Evolutionary conservation across 805 yeast genomes (phyloP), one percentile per base, ranked within the genome.

Genomic region (Dipodascus albidus): DNA sequence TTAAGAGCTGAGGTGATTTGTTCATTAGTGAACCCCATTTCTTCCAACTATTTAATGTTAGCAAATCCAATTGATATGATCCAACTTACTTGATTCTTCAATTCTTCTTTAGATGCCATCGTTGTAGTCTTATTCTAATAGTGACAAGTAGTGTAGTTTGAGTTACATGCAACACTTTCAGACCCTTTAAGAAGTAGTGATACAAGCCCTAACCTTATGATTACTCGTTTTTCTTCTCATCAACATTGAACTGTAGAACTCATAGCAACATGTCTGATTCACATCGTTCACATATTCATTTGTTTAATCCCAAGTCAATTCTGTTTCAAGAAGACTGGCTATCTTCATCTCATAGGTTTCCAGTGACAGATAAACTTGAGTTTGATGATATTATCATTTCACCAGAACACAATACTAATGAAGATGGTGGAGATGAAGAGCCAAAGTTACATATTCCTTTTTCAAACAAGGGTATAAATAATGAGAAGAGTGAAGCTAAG

Each of bases 241-340:
- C n/a, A n/a, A n/a, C n/a, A n/a, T n/a, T n/a, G n/a, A n/a, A n/a
- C n/a, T n/a, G n/a, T n/a, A n/a, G n/a, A n/a, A n/a, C n/a, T n/a
- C n/a, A n/a, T 27, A 6, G 33, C 6, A 38, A 38, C 4, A 38
- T 38, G 44, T 38, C 44, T 4, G 44, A 38, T 38, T 38, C 44
- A 6, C 44, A 38, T 38, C 9, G 44, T 11, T 38, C 44, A 6
- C 44, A 38, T 38, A 38, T 38, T 38, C 44, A 38, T 38, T 17
- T 38, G 17, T 38, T n/a, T 17, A 38, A 38, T 38, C 44, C 44
- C 8, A 38, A 38, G 15, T 38, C 44, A 14, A 38, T 38, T 38
- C 20, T 38, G 44, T 38, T 38, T 38, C 17, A 38, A 38, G 44
- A 38, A 38, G 44, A 38, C 44, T 38, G 44, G 44, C n/a, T 38